Evolutionary conservation across 495 filamentous ascomycete genomes (phyloP).

Genomic region (Penicillium arizonense): DNA sequence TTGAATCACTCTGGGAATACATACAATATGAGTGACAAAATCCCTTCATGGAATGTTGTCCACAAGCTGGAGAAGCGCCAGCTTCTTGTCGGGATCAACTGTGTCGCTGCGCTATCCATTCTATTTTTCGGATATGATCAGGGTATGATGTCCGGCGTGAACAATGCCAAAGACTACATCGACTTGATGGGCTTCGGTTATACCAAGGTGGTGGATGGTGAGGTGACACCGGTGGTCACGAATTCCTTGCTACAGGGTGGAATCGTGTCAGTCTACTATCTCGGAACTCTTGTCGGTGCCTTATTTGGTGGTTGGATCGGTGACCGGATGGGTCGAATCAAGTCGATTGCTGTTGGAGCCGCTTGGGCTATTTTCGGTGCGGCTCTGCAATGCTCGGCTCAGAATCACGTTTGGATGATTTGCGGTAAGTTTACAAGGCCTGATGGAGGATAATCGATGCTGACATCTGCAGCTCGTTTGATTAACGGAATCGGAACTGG

Average conservation of each 20-base stretch:
- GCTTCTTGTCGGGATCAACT: constrained; percentile 65
- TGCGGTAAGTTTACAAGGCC: constrained; percentile 42
- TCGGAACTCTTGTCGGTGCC: constrained; percentile 63
- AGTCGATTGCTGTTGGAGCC: constrained; percentile 56
- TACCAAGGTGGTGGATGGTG: constrained; percentile 44
- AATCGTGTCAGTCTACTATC: constrained; percentile 68
- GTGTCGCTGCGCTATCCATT: constrained; percentile 58
- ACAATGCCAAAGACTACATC: constrained; percentile 63
- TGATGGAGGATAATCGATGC: not conserved
- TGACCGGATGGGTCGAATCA: constrained; percentile 61
- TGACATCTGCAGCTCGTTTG: constrained; percentile 48
- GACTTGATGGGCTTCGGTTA: constrained; percentile 66
- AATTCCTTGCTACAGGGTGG: constrained; percentile 65
- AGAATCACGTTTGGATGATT: constrained; percentile 70
- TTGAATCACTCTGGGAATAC: not conserved
- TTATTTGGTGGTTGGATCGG: constrained; percentile 60
- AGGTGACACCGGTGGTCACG: constrained; percentile 51
- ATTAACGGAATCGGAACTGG: constrained; percentile 74
- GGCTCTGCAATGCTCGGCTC: constrained; percentile 58
- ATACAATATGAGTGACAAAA: constrained; percentile 42
- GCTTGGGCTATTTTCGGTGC: constrained; percentile 59
- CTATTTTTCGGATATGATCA: constrained; percentile 67
- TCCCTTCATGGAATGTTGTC: constrained; percentile 57
- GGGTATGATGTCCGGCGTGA: constrained; percentile 76
- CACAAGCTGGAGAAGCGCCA: constrained; percentile 60